Conservation (phyloP, 306 rosid genomes). For the Rubus parviflorus region DNA sequence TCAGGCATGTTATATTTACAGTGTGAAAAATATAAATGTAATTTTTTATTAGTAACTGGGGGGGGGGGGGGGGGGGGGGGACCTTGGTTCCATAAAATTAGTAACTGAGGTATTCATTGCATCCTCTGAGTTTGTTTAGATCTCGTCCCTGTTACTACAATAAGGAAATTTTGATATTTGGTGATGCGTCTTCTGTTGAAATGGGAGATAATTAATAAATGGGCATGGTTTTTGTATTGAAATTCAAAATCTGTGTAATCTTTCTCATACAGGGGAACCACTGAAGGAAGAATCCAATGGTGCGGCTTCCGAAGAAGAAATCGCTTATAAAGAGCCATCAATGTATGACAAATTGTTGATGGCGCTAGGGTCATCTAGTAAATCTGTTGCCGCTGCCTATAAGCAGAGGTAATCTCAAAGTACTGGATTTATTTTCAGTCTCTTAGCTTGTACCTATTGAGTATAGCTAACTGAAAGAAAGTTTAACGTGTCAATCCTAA, state of each 20-base stretch:
- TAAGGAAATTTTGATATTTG: not conserved
- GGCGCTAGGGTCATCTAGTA: constrained; percentile 34
- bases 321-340: constrained; percentile 31
- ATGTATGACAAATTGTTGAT: constrained; percentile 40
- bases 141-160: not conserved
- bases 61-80: no score
- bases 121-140: not conserved
- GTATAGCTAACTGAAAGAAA: not conserved
- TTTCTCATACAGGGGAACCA: constrained; percentile 19
- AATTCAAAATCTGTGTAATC: not conserved
- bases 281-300: constrained; percentile 14
- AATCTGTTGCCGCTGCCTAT: constrained; percentile 38
- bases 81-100: not conserved
- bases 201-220: not conserved
- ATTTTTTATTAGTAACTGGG: not conserved
- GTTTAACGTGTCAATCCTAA: no score
- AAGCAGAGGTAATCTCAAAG: constrained; percentile 39
- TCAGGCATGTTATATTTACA: constrained; percentile 29
- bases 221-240: not conserved
- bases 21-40: not conserved
- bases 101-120: not conserved
- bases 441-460: not conserved
- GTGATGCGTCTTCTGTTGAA: not conserved
- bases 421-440: not conserved
- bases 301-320: constrained; percentile 27